Base-by-base conservation (phyloP, 371 early-diverging fungal species). In the Basidiobolus meristosporus region DNA sequence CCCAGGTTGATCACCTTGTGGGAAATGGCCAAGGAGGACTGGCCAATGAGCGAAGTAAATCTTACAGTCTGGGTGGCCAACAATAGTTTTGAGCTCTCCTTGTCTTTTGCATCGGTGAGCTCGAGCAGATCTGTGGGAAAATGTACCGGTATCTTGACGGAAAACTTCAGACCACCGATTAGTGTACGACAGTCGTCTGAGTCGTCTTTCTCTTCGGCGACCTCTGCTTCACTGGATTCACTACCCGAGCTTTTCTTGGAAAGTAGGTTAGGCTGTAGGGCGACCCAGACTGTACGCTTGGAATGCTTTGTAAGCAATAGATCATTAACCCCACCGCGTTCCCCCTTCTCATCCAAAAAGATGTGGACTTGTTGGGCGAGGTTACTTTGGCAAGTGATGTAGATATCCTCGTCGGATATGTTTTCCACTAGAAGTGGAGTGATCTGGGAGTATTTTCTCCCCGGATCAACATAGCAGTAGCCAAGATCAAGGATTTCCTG, bases 81-180 rank as follows among this genome's bases (percentile, higher is more conserved):
- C 17, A 60, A 48, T 10, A 63, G 34, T 41, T 66, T 39, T 2
- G n/a, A n/a, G n/a, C n/a, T n/a, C n/a, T n/a, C n/a, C n/a, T n/a
- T n/a, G n/a, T 41, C 38, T 10, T 30, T 48, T 19, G 38, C 49
- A 4, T 21, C 1, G 3, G 14, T 19, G 39, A 7, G 36, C 37
- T 7, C 23, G 30, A 17, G 37, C 18, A 21, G 23, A 9, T 31
- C 31, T n/a, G n/a, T 31, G 9, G 9, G 31, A 31, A 2, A 16
- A 30, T n/a, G 14, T 17, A 29, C 15, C 9, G 15, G 1, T 5
- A 9, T 53, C 55, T n/a, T 77, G 0, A 77, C 61, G 0, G 72
- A 53, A 42, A 88, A 88, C 44, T 72, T 68, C 42, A 89, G 68
- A 17, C 87, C 89, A 39, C 89, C 89, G 11, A 84, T 74, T 30